phyloP scores from a whole-genome alignment of 306 rosid genomes.

The Prosopis cineraria region DNA sequence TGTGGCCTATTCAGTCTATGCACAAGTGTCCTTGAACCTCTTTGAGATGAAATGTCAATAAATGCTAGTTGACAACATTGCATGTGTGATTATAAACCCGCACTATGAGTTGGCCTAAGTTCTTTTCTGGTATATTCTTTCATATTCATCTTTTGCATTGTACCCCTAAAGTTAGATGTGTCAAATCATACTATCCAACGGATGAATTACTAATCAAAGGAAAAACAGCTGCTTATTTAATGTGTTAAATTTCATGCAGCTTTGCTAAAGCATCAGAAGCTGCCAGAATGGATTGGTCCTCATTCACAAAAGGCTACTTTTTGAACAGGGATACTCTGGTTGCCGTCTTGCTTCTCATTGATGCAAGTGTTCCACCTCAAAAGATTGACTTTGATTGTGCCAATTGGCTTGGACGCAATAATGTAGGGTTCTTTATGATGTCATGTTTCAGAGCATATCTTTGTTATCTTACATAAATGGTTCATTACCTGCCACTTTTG shows the following conservation, averaged over 20 bases:
- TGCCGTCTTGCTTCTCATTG: slow-evolving; percentile 79
- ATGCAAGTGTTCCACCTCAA: slow-evolving; percentile 95
- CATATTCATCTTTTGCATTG: neutral
- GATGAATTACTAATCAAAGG: neutral
- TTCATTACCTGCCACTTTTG: slow-evolving; percentile 9
- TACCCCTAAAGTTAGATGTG: neutral
- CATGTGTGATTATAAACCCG: neutral
- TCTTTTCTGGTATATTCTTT: neutral
- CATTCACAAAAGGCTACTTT: slow-evolving; percentile 93
- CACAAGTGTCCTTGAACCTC: neutral
- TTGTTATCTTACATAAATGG: neutral
- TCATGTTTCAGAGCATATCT: neutral
- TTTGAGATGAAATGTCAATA: neutral
- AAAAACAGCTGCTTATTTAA: neutral
- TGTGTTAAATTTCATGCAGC: slow-evolving; percentile 45
- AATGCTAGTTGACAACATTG: neutral
- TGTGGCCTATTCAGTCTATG: neutral
- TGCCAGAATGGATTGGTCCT: slow-evolving; percentile 84
- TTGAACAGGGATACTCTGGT: slow-evolving; percentile 72
- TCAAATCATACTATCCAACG: neutral
- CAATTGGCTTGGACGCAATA: slow-evolving; percentile 90
- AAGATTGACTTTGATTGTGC: slow-evolving; percentile 91
- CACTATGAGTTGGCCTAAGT: neutral
- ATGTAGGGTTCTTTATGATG: slow-evolving; percentile 46
- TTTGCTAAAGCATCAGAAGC: slow-evolving; percentile 86